Evolutionary conservation across 345 rosid genomes (phyloP).

Genomic region (Turritis glabra): DNA sequence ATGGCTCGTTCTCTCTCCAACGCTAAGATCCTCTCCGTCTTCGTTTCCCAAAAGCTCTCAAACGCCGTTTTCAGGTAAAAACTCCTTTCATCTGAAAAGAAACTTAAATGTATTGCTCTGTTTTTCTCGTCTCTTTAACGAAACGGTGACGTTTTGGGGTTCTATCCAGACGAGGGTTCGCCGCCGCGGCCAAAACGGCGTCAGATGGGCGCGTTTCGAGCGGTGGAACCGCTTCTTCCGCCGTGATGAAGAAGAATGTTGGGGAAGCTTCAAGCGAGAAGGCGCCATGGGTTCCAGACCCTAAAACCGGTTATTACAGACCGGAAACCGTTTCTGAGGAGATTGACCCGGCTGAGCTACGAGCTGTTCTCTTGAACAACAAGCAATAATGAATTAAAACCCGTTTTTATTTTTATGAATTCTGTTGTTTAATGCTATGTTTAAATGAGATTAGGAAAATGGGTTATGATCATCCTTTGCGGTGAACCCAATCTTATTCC

Average conservation of each 20-base stretch:
- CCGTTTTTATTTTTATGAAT: not conserved
- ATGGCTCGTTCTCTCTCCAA: conserved; percentile 43
- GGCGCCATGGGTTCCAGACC: conserved; percentile 82
- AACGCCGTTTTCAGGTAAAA: conserved; percentile 40
- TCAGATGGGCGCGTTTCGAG: conserved; percentile 36
- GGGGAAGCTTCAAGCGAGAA: conserved; percentile 51
- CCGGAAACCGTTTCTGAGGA: conserved; percentile 63
- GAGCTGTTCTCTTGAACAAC: conserved; percentile 65
- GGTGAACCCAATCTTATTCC: not conserved
- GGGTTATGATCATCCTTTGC: conserved; percentile 21
- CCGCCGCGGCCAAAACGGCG: conserved; percentile 35
- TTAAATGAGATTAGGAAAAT: not conserved
- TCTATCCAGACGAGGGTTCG: conserved; percentile 34
- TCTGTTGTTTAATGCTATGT: not conserved
- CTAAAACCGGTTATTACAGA: conserved; percentile 78
- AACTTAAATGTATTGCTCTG: not conserved
- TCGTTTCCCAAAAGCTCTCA: conserved; percentile 23
- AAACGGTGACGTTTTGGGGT: not conserved
- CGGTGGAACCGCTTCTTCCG: conserved; percentile 28
- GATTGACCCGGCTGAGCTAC: conserved; percentile 65
- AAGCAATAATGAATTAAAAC: conserved; percentile 33
- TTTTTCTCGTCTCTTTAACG: not conserved
- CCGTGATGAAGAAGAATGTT: conserved; percentile 45
- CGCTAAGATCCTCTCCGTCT: conserved; percentile 30
- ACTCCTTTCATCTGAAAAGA: not conserved